A percentile compares a stretch with the other conserved stretches of the same genome.
Conservation (phyloP, 805 yeast genomes). For the Nakazawaea pomicola region DNA sequence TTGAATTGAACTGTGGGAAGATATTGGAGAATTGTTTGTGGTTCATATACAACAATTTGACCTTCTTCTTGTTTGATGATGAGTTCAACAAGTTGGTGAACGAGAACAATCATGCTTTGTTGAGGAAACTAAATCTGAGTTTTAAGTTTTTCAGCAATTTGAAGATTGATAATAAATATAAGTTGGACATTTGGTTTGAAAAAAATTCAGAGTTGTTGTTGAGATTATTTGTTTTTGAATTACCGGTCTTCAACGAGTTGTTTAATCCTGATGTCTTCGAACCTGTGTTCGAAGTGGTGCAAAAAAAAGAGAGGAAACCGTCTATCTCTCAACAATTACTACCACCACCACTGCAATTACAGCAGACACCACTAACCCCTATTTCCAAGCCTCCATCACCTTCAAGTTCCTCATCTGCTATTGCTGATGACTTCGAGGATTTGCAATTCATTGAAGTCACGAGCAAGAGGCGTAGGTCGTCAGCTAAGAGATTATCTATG, state of each 20-base stretch:
- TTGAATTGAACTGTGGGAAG: constrained; percentile 43
- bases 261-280: constrained; percentile 29
- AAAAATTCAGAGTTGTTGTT: constrained; percentile 24
- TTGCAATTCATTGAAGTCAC: constrained; percentile 30
- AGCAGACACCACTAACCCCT: too few species aligned
- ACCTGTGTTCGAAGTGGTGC: constrained; percentile 29
- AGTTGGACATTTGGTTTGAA: constrained; percentile 24
- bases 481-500: constrained; percentile 13
- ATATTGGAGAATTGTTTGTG: constrained; percentile 59
- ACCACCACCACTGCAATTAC: constrained; percentile 4
- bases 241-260: constrained; percentile 32
- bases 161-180: constrained; percentile 6
- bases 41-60: constrained; percentile 64
- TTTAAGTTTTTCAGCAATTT: constrained; percentile 29
- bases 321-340: constrained; percentile 13
- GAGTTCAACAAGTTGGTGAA: constrained; percentile 29
- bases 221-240: constrained; percentile 29
- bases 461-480: constrained; percentile 26
- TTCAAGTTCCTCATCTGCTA: constrained; percentile 14
- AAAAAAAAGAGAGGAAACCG: constrained; percentile 15
- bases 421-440: constrained; percentile 22
- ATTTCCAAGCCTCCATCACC: not conserved
- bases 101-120: constrained; percentile 15
- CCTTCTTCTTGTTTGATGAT: constrained; percentile 47
- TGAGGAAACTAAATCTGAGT: constrained; percentile 26